Evolutionary conservation across 148 eudicot species (phyloP).

Genomic region (Oxyria digyna): DNA sequence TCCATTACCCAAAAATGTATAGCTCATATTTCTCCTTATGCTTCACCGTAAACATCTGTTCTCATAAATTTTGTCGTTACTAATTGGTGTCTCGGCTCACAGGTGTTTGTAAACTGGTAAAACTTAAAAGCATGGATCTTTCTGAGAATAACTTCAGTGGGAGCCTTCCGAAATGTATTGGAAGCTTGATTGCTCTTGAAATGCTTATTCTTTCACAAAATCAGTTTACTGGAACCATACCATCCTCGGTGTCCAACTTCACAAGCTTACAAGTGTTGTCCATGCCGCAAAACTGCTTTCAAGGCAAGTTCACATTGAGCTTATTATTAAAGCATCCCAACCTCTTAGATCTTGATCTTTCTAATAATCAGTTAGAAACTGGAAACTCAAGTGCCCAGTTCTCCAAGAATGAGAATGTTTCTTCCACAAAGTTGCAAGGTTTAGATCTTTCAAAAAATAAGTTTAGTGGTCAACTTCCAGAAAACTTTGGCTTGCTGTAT

Average conservation of each 20-base stretch:
- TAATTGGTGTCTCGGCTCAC: too few species aligned
- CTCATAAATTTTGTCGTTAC: too few species aligned
- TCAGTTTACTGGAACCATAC: neutral
- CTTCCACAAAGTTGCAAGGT: neutral
- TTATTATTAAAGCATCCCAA: neutral
- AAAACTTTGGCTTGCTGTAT: neutral
- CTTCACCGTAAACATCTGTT: too few species aligned
- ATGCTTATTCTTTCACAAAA: neutral
- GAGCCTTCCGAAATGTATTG: neutral
- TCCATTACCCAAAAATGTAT: too few species aligned
- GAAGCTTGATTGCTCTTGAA: neutral
- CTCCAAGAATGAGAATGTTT: neutral
- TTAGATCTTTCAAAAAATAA: neutral
- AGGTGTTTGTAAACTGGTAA: too few species aligned
- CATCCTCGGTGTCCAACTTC: neutral
- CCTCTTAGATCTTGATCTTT: conserved; percentile 1
- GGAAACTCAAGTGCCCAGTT: too few species aligned
- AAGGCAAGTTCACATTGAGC: neutral
- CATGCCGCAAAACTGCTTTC: neutral
- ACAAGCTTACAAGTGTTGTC: neutral
- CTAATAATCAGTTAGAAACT: conserved; percentile 4
- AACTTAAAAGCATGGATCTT: neutral
- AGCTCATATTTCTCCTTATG: too few species aligned
- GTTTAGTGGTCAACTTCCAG: conserved; percentile 13
- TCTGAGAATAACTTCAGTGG: neutral